These are phyloP conservation scores for Chondrus crispus DNA, from an alignment of 23 red algal species.

Conservation along the genomic window DNA sequence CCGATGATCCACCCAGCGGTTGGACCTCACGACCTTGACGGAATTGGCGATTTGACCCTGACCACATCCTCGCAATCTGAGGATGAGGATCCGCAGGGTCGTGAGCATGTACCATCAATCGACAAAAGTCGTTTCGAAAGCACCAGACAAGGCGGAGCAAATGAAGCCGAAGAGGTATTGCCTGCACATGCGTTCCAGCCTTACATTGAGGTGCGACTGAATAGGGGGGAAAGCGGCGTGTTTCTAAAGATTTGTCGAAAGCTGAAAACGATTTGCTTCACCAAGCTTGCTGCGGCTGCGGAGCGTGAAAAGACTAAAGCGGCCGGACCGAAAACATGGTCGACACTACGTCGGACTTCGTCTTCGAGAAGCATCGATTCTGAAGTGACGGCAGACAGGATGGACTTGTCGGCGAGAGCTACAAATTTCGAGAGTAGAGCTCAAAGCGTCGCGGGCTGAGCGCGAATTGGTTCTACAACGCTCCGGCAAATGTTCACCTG, in stretches of 20 bases:
- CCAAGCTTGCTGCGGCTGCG: slow-evolving; percentile 65
- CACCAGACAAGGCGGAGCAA: not conserved
- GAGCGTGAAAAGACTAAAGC: slow-evolving; percentile 19
- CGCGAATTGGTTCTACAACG: too few relatives aligned
- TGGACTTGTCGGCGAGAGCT: not conserved
- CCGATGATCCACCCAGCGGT: not conserved
- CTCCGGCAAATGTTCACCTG: too few relatives aligned
- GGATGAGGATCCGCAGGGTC: not conserved
- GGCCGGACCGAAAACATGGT: not conserved
- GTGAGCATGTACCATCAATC: too few relatives aligned
- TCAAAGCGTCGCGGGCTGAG: not conserved
- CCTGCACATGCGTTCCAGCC: slow-evolving; percentile 26
- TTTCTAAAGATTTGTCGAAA: slow-evolving; percentile 75
- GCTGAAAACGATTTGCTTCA: slow-evolving; percentile 73
- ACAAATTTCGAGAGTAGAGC: not conserved
- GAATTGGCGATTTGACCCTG: not conserved
- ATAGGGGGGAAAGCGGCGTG: slow-evolving; percentile 64
- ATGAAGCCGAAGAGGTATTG: not conserved
- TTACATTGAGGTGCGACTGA: slow-evolving; percentile 64
- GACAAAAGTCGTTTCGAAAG: not conserved
- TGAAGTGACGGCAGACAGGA: slow-evolving; percentile 3
- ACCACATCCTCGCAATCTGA: not conserved
- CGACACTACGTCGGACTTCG: not conserved
- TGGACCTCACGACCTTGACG: not conserved
- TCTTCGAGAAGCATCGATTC: slow-evolving; percentile 22